Base-by-base conservation (phyloP, 208 protist species). In the Acanthamoeba culbertsoni region DNA sequence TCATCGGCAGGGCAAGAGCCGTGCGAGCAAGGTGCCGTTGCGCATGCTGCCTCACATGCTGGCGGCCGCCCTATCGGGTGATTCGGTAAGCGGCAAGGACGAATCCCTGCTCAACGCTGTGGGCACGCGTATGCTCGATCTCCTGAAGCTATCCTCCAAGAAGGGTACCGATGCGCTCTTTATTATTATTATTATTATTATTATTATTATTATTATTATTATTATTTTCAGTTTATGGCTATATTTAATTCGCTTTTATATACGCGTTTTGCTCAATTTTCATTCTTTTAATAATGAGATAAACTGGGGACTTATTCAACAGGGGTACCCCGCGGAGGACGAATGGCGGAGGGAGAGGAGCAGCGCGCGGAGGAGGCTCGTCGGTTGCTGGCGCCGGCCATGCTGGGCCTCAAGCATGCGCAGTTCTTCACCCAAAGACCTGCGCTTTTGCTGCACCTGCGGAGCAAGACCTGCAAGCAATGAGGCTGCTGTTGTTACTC, bases 41-140 rank as follows among this genome's bases (percentile, higher is more conserved):
- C 71, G 40, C 35, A n/a, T 82, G 71, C 71, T 82, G 33, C 71
- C 71, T 6, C 71, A 82, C 71, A 82, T 82, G 71, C 71, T 82
- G 51, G 14, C 51, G 16, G 14, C 51, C 51, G 23, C 23, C 51
- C 51, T 59, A 59, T 59, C 51, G 51, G 16, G 51, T 23, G 51
- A 59, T 59, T n/a, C 23, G 51, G n/a, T n/a, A n/a, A n/a, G n/a
- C n/a, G 16, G 23, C 16, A 14, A 23, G 23, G 51, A 59, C 51
- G 51, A 59, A 23, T 59, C 51, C 14, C 51, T 59, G 16, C 51
- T 59, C 23, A n/a, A 14, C 14, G 51, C 51, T 23, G 51, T 59
- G 51, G 51, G 51, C 51, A 59, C 51, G 51, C 51, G 51, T 14
- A 23, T 59, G 14, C 51, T 59, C 16, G 51, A 59, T 23, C 51